A percentile compares a stretch with the other conserved stretches of the same genome.
Conservation (phyloP, 2,329 filamentous ascomycete species). For the Ophiostoma quercus region DNA sequence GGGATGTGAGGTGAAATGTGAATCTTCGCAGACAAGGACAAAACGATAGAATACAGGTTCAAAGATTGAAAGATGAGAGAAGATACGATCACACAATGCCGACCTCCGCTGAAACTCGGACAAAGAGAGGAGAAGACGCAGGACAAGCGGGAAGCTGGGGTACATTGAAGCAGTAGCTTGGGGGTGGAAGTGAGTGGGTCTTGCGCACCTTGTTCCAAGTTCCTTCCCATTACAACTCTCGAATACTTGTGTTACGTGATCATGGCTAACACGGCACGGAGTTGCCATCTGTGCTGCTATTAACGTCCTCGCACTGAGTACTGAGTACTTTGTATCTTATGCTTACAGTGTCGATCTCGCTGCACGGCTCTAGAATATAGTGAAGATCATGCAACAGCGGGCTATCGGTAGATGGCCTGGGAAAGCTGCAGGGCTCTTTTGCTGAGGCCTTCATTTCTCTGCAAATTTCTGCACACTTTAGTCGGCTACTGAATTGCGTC, state of each 20-base stretch:
- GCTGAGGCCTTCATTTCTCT: neutral
- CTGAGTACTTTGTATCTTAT: too few relatives aligned
- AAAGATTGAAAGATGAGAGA: neutral
- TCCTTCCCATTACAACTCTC: neutral
- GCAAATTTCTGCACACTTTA: neutral
- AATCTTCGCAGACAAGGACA: neutral
- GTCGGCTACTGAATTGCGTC: neutral
- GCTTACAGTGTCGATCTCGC: neutral
- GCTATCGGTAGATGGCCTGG: neutral
- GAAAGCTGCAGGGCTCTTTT: neutral
- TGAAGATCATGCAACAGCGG: neutral
- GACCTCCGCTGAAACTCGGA: neutral
- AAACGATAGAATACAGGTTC: neutral
- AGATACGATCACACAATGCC: neutral
- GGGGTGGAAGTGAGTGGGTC: neutral
- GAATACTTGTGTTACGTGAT: neutral
- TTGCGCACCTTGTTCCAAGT: neutral
- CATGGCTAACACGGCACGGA: slow-evolving; percentile 7
- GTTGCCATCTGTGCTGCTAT: neutral
- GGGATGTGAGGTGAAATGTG: neutral
- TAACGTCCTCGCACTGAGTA: neutral
- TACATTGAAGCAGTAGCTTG: neutral
- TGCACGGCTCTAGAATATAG: neutral
- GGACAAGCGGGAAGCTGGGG: neutral
- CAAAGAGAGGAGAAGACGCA: neutral